A percentile compares a stretch with the other conserved stretches of the same genome.
These are phyloP conservation scores for Papiliotrema terrestris DNA, from an alignment of 1,284 basidiomycete species.

Conservation along the genomic window DNA sequence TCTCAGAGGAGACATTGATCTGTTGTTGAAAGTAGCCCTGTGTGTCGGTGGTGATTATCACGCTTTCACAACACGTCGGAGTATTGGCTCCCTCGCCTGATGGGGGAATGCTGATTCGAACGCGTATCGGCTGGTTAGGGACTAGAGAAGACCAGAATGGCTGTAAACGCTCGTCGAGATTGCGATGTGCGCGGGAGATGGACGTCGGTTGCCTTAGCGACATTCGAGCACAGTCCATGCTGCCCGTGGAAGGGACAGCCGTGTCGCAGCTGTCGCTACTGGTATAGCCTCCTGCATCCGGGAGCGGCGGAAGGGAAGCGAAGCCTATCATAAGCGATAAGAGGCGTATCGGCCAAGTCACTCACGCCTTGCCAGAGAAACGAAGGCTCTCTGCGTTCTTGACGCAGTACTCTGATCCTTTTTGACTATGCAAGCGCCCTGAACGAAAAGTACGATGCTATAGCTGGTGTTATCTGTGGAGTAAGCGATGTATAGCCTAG, in stretches of 20 bases:
- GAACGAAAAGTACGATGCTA: not conserved
- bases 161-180: constrained; percentile 66
- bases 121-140: not conserved
- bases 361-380: constrained; percentile 69
- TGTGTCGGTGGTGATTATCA: no score
- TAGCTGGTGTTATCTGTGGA: not conserved
- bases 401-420: constrained; percentile 61
- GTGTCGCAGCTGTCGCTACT: no score
- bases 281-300: no score
- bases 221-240: no score
- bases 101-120: not conserved
- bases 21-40: no score
- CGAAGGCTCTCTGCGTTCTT: constrained; percentile 69
- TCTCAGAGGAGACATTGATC: no score
- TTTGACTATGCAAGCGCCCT: constrained; percentile 53
- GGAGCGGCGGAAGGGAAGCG: constrained; percentile 11
- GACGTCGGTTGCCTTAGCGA: no score
- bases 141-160: constrained; percentile 57
- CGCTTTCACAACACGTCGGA: no score
- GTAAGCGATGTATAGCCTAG: not conserved
- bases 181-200: constrained; percentile 55
- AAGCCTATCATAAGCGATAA: not conserved
- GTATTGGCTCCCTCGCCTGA: not conserved
- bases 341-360: not conserved
- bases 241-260: no score